A percentile compares a stretch with the other conserved stretches of the same genome.
phyloP scores from a whole-genome alignment of 176 grass and related monocot genomes.

The Oryza officinalis region DNA sequence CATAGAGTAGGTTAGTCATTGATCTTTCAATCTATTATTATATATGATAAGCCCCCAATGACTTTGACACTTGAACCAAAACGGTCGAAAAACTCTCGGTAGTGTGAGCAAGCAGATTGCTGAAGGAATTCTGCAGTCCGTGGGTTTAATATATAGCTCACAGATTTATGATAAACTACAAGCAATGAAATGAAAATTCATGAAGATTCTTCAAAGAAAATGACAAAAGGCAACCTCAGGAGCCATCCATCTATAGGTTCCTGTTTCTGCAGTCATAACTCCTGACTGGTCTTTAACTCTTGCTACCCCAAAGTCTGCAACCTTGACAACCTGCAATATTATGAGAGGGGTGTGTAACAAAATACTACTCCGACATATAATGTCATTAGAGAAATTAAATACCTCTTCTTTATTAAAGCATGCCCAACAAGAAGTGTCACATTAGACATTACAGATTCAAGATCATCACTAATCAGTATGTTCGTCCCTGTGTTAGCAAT shows the following conservation, averaged over 20 bases:
- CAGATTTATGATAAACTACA: slow-evolving; percentile 17
- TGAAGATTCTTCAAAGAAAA: slow-evolving; percentile 10
- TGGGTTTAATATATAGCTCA: not conserved
- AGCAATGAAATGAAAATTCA: slow-evolving; percentile 6
- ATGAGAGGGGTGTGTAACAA: not conserved
- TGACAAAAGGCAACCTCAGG: slow-evolving; percentile 59
- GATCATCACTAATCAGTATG: not conserved
- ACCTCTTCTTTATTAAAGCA: not conserved
- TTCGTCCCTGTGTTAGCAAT: not conserved
- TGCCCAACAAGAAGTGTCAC: not conserved
- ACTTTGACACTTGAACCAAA: not conserved
- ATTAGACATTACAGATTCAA: not conserved
- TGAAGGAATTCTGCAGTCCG: not conserved
- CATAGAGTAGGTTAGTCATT: not conserved
- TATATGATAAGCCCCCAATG: not conserved
- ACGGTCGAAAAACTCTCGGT: not conserved
- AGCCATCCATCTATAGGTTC: slow-evolving; percentile 93
- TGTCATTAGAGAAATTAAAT: not conserved
- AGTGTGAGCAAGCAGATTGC: not conserved
- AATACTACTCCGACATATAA: not conserved
- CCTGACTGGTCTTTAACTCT: slow-evolving; percentile 79
- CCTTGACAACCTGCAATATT: slow-evolving; percentile 73
- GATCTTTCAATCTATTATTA: not conserved
- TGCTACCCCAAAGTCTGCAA: slow-evolving; percentile 90
- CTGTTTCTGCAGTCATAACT: slow-evolving; percentile 94